Evolutionary conservation across 2,329 filamentous ascomycete species (phyloP).

Genomic region (Macroventuria anomochaeta): DNA sequence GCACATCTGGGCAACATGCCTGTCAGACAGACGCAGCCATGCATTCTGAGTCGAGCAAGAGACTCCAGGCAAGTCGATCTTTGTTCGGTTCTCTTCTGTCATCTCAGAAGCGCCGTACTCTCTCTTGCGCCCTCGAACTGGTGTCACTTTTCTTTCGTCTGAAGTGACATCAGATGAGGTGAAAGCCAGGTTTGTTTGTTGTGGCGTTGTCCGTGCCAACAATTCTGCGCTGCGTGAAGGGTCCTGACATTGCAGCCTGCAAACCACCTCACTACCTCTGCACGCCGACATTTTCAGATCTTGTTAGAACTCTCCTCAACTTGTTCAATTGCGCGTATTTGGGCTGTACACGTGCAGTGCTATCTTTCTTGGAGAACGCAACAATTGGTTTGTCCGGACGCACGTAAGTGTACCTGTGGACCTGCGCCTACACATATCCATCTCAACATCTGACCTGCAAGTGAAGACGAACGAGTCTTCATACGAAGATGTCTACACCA

Average conservation of each 20-base stretch:
- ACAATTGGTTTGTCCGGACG: neutral
- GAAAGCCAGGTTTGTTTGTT: constrained; percentile 27
- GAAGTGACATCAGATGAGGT: constrained; percentile 9
- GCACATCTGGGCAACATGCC: no score
- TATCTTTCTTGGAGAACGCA: neutral
- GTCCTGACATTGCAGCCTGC: constrained; percentile 9
- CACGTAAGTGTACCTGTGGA: neutral
- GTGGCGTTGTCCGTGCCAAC: constrained; percentile 24
- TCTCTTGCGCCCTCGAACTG: neutral
- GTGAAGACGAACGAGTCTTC: neutral
- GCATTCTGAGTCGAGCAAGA: no score
- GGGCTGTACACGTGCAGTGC: neutral
- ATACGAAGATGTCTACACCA: constrained; percentile 23
- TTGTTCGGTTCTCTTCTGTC: no score
- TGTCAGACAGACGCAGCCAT: no score
- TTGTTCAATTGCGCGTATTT: neutral
- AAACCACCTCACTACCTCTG: neutral
- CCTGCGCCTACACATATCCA: neutral
- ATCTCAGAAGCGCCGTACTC: neutral
- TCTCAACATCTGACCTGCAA: neutral
- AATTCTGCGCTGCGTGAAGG: constrained; percentile 1
- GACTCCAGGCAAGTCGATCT: no score
- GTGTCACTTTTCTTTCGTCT: neutral
- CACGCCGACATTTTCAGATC: neutral
- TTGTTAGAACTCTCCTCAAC: neutral